phyloP scores from a whole-genome alignment of 495 filamentous ascomycete species.

The Annulohypoxylon moriforme region DNA sequence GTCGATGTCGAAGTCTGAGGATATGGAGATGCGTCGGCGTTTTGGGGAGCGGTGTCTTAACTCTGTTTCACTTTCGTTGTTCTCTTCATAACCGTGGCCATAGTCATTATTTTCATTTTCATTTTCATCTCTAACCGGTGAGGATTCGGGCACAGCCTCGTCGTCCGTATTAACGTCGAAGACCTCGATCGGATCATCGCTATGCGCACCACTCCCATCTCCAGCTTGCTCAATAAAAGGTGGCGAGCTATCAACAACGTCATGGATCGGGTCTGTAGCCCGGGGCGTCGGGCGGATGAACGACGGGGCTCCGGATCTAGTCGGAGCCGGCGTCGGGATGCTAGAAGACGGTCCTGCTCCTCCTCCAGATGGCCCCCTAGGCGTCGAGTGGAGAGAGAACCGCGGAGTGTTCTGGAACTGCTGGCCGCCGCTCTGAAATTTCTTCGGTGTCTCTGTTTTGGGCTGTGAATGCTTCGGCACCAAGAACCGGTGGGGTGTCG shows the following conservation, averaged over 20 bases:
- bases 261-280: constrained; percentile 35
- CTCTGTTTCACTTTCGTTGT: constrained; percentile 25
- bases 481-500: constrained; percentile 56
- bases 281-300: constrained; percentile 40
- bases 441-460: constrained; percentile 48
- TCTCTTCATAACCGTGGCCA: background rate
- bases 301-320: constrained; percentile 21
- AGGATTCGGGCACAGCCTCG: constrained; percentile 43
- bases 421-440: constrained; percentile 37
- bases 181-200: constrained; percentile 50
- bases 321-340: constrained; percentile 29
- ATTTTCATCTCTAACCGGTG: constrained; percentile 13
- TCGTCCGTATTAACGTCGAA: constrained; percentile 38
- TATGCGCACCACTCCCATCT: background rate
- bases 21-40: constrained; percentile 48
- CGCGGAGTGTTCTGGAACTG: constrained; percentile 58
- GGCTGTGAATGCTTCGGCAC: constrained; percentile 53
- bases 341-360: constrained; percentile 43
- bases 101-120: background rate
- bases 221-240: constrained; percentile 1
- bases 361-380: constrained; percentile 19
- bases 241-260: constrained; percentile 45
- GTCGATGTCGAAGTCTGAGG: constrained; percentile 20
- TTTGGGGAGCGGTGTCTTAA: constrained; percentile 28
- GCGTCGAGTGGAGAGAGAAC: constrained; percentile 50